Percentiles rank a stretch among this genome's conserved stretches.
These are phyloP conservation scores for Entomortierella lignicola DNA, from an alignment of 192 early-diverging fungal genomes.

Conservation along the genomic window DNA sequence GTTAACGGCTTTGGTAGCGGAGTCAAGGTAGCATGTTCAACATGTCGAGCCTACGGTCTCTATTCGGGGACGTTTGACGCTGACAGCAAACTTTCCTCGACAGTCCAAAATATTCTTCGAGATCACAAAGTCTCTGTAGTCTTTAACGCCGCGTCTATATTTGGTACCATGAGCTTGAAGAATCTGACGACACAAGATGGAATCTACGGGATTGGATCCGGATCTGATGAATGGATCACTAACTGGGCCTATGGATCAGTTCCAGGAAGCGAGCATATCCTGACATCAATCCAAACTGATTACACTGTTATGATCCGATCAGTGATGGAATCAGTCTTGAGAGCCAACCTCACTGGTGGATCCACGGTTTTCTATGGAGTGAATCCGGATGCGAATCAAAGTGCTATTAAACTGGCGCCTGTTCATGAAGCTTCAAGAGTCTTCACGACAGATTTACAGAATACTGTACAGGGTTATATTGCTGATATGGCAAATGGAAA, in stretches of 20 bases:
- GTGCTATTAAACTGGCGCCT: conserved; percentile 45
- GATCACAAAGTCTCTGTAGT: conserved; percentile 39
- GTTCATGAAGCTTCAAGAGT: conserved; percentile 44
- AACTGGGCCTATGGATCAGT: conserved; percentile 56
- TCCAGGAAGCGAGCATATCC: conserved; percentile 41
- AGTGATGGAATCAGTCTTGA: conserved; percentile 37
- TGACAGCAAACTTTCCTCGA: conserved; percentile 7
- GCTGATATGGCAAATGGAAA: conserved; percentile 44
- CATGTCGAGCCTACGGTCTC: conserved; percentile 43
- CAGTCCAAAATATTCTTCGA: neutral
- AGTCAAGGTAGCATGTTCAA: conserved; percentile 39
- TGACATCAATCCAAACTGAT: conserved; percentile 45
- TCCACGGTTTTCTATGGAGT: conserved; percentile 46
- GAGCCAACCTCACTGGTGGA: conserved; percentile 41
- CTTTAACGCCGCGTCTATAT: conserved; percentile 51
- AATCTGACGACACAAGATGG: conserved; percentile 48
- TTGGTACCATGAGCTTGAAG: conserved; percentile 48
- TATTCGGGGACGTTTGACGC: conserved; percentile 50
- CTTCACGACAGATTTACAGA: conserved; percentile 34
- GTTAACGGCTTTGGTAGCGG: conserved; percentile 55
- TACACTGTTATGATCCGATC: conserved; percentile 39
- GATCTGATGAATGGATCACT: conserved; percentile 54
- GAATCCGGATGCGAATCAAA: conserved; percentile 27
- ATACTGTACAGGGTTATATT: conserved; percentile 44
- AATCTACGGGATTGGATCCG: conserved; percentile 45